phyloP scores from a whole-genome alignment of 768 basidiomycete species.

The Neoboletus magnificus region DNA sequence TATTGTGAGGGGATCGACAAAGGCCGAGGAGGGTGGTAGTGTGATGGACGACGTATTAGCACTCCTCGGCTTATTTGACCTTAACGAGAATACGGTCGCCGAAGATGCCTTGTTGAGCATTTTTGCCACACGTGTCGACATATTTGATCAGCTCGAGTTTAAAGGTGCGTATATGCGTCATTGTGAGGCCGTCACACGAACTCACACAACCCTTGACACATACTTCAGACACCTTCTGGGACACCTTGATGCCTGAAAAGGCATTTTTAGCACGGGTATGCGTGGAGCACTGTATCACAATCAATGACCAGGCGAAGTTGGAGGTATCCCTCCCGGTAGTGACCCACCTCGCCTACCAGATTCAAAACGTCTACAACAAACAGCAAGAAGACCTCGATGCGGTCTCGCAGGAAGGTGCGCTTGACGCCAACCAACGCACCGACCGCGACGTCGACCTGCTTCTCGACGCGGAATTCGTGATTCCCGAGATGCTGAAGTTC shows the following conservation, averaged over 20 bases:
- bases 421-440: conserved; percentile 30
- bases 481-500: conserved; percentile 76
- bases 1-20: conserved; percentile 36
- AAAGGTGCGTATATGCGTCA: conserved; percentile 44
- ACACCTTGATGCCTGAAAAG: conserved; percentile 64
- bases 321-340: conserved; percentile 80
- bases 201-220: background rate
- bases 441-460: conserved; percentile 7
- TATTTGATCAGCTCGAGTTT: conserved; percentile 69
- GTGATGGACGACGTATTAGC: conserved; percentile 39
- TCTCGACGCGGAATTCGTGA: conserved; percentile 49
- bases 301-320: conserved; percentile 57
- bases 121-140: conserved; percentile 60
- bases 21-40: conserved; percentile 38
- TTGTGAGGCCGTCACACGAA: background rate
- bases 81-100: conserved; percentile 55
- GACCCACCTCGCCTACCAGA: conserved; percentile 71
- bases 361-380: conserved; percentile 68
- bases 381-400: conserved; percentile 44
- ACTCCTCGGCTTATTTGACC: conserved; percentile 58
- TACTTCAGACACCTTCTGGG: conserved; percentile 67
- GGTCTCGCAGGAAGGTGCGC: conserved; percentile 36
- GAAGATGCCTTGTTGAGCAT: conserved; percentile 73
- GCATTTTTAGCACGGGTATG: conserved; percentile 83
- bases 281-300: conserved; percentile 70